Evolutionary conservation across 2,329 filamentous ascomycete species (phyloP), one percentile per base, ranked within the genome.

Genomic region (Claviceps capensis): DNA sequence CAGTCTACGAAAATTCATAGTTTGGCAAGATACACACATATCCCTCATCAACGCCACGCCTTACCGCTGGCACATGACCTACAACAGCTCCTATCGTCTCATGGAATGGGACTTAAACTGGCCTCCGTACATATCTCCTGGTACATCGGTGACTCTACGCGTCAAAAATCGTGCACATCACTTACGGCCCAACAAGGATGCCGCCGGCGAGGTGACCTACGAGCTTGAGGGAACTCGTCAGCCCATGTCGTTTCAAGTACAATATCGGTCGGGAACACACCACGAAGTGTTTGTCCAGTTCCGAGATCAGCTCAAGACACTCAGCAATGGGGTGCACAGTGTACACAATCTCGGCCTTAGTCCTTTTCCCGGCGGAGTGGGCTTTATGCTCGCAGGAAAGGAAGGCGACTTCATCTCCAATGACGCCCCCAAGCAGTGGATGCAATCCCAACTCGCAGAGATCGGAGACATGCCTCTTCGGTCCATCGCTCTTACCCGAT

Each of bases 31-130:
- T 41, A 60, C 58, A 16, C 52, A 48, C 47, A 50, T 67, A 37
- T 55, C 52, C 2, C 52, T 68, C 46, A 54, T 67, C 60, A 68
- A 68, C 52, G 60, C 58, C n/a, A 67, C 63, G 5, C 65, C 65
- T 2, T 67, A 64, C 54, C 52, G 46, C 30, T 68, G 63, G 64
- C 40, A 44, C 6, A 58, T 50, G 43, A 56, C 45, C 0, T 58
- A 56, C 54, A 52, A 51, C 1, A 52, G 56, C 50, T 48, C 50
- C 0, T 61, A 63, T 46, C 58, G 62, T 45, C 47, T 61, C 38
- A 1, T 9, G 4, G 13, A 43, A 4, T 64, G 62, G 62, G 26
- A 56, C 2, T 22, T 44, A 6, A 5, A 23, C 3, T 64, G 61
- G 58, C 62, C 63, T 2, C 17, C 55, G n/a, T 52, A 51, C 48